Evolutionary conservation across 768 basidiomycete genomes (phyloP).

Genomic region (Mycena epipterygia): DNA sequence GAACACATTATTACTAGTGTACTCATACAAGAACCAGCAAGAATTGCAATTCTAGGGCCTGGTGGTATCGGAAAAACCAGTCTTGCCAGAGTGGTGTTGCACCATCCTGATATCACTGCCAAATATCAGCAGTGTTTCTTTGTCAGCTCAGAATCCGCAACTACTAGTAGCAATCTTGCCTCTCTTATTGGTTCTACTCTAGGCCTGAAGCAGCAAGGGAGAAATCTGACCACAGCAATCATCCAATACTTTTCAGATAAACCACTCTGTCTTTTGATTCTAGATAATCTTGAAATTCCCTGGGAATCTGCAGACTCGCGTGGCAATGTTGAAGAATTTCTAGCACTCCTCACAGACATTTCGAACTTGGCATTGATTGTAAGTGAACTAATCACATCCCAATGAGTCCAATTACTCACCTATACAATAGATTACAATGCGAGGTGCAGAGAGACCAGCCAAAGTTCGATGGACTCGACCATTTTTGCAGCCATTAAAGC

Average conservation of each 20-base stretch:
- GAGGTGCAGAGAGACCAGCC: background rate
- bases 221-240: background rate
- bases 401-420: background rate
- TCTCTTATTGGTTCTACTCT: background rate
- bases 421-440: background rate
- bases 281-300: background rate
- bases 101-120: background rate
- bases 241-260: background rate
- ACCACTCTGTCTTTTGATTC: background rate
- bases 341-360: background rate
- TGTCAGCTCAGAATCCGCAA: background rate
- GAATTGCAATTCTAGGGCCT: background rate
- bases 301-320: background rate
- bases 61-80: background rate
- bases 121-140: background rate
- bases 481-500: too few species aligned
- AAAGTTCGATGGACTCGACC: too few species aligned
- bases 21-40: background rate
- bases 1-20: background rate
- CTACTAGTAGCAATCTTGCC: background rate
- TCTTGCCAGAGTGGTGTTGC: background rate
- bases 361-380: background rate
- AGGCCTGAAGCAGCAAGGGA: background rate
- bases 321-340: background rate
- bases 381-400: background rate